These are phyloP conservation scores for Verbascum thapsus DNA, from an alignment of 257 asterid species.

Conservation along the genomic window DNA sequence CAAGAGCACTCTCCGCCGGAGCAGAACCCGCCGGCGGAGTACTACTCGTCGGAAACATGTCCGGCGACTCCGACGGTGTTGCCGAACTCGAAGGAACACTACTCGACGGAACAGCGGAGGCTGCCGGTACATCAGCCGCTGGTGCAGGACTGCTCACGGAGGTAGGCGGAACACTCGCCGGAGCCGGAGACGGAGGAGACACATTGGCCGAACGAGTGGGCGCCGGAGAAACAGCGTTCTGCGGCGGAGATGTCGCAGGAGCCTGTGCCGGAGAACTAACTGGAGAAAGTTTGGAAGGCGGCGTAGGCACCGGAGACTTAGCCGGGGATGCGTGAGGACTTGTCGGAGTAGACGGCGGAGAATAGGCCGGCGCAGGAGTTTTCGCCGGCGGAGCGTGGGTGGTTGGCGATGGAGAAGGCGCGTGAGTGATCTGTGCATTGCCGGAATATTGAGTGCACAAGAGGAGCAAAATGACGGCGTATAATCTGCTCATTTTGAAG, in stretches of 20 bases:
- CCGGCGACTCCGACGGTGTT: constrained; percentile 48
- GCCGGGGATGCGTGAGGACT: constrained; percentile 49
- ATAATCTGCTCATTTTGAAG: constrained; percentile 39
- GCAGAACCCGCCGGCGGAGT: constrained; percentile 52
- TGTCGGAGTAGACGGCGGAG: constrained; percentile 49
- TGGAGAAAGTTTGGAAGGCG: constrained; percentile 38
- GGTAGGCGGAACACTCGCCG: constrained; percentile 40
- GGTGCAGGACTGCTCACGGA: constrained; percentile 46
- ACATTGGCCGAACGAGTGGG: constrained; percentile 37
- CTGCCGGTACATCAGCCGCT: constrained; percentile 42
- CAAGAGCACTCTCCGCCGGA: constrained; percentile 59
- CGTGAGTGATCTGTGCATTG: constrained; percentile 46
- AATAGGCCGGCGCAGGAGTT: constrained; percentile 33
- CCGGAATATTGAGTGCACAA: constrained; percentile 37
- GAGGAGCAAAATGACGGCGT: constrained; percentile 37
- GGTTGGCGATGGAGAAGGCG: constrained; percentile 67
- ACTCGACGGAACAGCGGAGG: constrained; percentile 33
- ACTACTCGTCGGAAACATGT: constrained; percentile 44
- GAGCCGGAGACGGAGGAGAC: constrained; percentile 58
- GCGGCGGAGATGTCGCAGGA: constrained; percentile 39
- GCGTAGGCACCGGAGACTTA: constrained; percentile 51
- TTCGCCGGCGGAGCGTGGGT: constrained; percentile 32
- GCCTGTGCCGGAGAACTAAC: constrained; percentile 43
- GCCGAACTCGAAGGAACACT: constrained; percentile 53
- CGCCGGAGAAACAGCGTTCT: constrained; percentile 34